Evolutionary conservation across 2,329 filamentous ascomycete genomes (phyloP), one percentile per base, ranked within the genome.

Genomic region (Cyclaneusma minus): DNA sequence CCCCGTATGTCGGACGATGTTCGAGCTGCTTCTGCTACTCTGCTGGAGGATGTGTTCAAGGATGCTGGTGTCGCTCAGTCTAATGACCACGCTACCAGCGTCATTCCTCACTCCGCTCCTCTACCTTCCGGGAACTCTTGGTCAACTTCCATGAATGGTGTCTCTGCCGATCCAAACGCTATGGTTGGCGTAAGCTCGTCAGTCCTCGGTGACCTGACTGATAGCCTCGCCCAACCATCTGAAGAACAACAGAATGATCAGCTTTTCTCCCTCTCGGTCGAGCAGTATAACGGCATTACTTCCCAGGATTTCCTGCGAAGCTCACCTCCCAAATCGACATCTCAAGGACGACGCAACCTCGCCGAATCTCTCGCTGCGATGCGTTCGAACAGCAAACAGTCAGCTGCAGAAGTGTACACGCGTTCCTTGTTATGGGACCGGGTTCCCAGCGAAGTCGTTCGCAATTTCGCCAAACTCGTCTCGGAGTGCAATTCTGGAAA

Each of bases 351-450:
- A 37, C 68, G 73, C 43, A 84, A 81, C 50, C 67, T 89, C 24
- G 79, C 77, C 22, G 77, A 92, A 39, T 76, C 83, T 6, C 66
- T 94, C 24, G 72, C 78, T 26, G 73, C 69, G 23, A 82, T 93
- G 71, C 74, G 82, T 37, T 60, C 60, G 39, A 68, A 63, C 43
- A 68, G 63, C 44, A 82, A 82, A 53, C 68, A 78, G 40, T 68
- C 68, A 27, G 78, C 76, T 24, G 80, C 85, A 30, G 84, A 94
- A 43, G 81, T 94, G 21, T 93, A 93, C 56, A 91, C 85, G 17
- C 70, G 87, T 31, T 92, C 83, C 35, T 64, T 95, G 34, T 71
- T 95, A 31, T 93, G 83, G 82, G 84, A 94, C 45, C 81, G 85
- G 52, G 85, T 95, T 41, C 85, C 89, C 9, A 68, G 72, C 41